Evolutionary conservation across 2,329 filamentous ascomycete genomes (phyloP).

Genomic region (Pseudogymnoascus sp.): DNA sequence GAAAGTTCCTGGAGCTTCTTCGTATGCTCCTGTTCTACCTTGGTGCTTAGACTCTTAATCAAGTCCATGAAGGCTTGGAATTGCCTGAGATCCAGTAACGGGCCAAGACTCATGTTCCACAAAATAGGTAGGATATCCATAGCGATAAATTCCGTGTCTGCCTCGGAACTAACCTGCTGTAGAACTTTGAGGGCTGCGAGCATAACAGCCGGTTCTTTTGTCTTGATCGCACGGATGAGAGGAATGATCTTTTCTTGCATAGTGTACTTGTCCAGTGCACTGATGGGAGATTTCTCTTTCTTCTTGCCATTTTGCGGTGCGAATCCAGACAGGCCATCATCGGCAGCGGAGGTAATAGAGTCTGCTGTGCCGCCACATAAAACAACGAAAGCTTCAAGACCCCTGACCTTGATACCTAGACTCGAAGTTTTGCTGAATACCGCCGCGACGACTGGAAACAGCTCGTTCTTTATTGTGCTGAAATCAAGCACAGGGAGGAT

Average conservation of each 20-base stretch:
- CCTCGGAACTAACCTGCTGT: constrained; percentile 71
- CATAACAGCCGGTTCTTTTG: constrained; percentile 96
- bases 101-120: constrained; percentile 88
- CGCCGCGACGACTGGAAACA: constrained; percentile 84
- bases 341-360: constrained; percentile 36
- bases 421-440: constrained; percentile 93
- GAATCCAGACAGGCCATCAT: constrained; percentile 74
- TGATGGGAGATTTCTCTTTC: constrained; percentile 60
- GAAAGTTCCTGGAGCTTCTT: constrained; percentile 82
- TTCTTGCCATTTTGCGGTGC: constrained; percentile 42
- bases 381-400: constrained; percentile 81
- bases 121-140: constrained; percentile 84
- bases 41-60: constrained; percentile 71
- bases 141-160: constrained; percentile 85
- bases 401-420: constrained; percentile 88
- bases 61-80: constrained; percentile 87
- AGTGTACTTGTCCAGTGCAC: constrained; percentile 91
- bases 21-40: constrained; percentile 82
- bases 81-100: constrained; percentile 77
- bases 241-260: constrained; percentile 97
- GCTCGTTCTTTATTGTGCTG: constrained; percentile 91
- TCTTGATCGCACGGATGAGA: constrained; percentile 86
- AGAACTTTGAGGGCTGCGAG: constrained; percentile 84
- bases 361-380: constrained; percentile 72
- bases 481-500: constrained; percentile 90